phyloP scores from a whole-genome alignment of 169 alveolate genomes.

The Babesia sp. region DNA sequence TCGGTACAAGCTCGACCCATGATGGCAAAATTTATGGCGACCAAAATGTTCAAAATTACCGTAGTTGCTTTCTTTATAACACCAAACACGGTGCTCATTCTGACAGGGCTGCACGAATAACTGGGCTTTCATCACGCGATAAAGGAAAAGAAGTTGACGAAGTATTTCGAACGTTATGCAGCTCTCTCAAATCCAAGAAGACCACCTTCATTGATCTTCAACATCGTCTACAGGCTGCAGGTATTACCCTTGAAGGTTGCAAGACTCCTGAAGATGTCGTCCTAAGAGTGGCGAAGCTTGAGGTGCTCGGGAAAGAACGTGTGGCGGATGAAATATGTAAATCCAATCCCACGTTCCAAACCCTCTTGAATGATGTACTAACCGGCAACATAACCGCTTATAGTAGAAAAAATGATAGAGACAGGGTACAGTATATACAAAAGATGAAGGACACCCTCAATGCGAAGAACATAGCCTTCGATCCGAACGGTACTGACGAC shows the following conservation, averaged over 20 bases:
- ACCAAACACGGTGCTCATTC: not conserved
- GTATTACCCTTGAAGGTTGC: slow-evolving; percentile 57
- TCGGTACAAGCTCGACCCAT: not conserved
- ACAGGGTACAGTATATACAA: slow-evolving; percentile 8
- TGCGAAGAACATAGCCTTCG: not conserved
- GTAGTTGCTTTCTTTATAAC: not conserved
- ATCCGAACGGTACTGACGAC: slow-evolving; percentile 8
- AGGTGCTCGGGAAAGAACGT: slow-evolving; percentile 40
- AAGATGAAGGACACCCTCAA: slow-evolving; percentile 2
- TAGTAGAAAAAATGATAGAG: slow-evolving; percentile 3
- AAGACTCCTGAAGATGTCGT: slow-evolving; percentile 63
- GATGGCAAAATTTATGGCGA: not conserved
- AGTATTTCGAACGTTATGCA: slow-evolving; percentile 24
- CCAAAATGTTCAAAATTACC: not conserved
- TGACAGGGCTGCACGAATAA: not conserved
- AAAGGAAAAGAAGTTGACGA: slow-evolving; percentile 22
- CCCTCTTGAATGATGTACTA: not conserved
- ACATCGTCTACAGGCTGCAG: slow-evolving; percentile 32
- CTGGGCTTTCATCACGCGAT: not conserved
- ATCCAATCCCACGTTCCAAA: slow-evolving; percentile 24
- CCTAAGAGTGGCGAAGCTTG: slow-evolving; percentile 52
- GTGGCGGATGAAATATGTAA: slow-evolving; percentile 31
- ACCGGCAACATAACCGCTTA: not conserved
- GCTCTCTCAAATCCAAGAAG: slow-evolving; percentile 35
- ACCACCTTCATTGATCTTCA: slow-evolving; percentile 49